Evolutionary conservation across 2,329 filamentous ascomycete genomes (phyloP), one percentile per base, ranked within the genome.

Genomic region (Beauveria pseudobassiana): DNA sequence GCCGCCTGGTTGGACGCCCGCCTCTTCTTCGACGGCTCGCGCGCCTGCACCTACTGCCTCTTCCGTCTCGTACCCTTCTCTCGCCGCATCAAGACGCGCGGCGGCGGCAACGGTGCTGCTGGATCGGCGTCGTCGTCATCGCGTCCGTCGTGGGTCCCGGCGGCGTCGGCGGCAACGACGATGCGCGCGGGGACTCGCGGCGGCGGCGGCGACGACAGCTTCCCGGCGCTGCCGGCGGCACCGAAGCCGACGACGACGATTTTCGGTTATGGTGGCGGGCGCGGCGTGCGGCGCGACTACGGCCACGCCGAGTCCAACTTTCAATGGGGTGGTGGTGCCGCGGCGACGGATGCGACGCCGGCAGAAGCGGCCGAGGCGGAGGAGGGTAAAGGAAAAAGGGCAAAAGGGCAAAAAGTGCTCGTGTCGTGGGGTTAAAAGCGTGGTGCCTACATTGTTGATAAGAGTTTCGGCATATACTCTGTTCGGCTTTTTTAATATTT

Each of bases 181-280:
- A 12, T 50, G 28, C 61, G 66, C 62, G n/a, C 62, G 42, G 40
- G 65, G 61, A 28, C 68, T 60, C 63, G 68, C 28, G 70, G 69
- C 34, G 74, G 69, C 30, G 30, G 30, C 30, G 74, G 72, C 52
- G 75, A 76, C 50, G 88, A 93, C 64, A 85, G 87, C 0, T 97
- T 97, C 74, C 93, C 93, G 0, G 87, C 91, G 1, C 80, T 97
- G 1, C 93, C 93, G 0, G 81, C 86, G 0, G 92, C 91, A 1
- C 82, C 89, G 0, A 97, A 87, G 69, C 82, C 83, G 3, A 77
- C 78, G 48, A 85, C 82, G 1, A 85, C 82, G 0, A 84, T 87
- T 50, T 86, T 86, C 60, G 83, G 83, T 3, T 86, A 87, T 66
- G 84, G 84, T 2, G 73, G 76, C 5, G 76, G 84, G 4, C 72